phyloP scores from a whole-genome alignment of 495 filamentous ascomycete genomes.

The Geoglossum glabrum region DNA sequence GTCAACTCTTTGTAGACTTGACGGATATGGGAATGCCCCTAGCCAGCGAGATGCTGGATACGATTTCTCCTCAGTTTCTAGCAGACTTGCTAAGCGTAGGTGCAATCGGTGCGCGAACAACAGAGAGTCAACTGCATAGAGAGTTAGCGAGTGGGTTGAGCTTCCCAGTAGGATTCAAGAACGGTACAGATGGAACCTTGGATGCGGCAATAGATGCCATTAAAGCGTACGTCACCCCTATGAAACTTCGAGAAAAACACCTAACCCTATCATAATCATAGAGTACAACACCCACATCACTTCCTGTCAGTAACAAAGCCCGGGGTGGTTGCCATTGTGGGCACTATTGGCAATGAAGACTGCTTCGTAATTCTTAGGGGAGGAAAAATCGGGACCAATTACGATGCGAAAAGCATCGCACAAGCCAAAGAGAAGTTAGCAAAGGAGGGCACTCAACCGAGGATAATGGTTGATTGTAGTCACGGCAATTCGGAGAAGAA shows the following conservation, averaged over 20 bases:
- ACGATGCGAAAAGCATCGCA: slow-evolving; percentile 63
- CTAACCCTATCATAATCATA: not conserved
- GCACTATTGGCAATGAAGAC: slow-evolving; percentile 89
- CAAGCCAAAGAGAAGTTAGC: slow-evolving; percentile 50
- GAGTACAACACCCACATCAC: slow-evolving; percentile 76
- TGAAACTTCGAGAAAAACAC: not conserved
- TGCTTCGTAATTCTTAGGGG: slow-evolving; percentile 95
- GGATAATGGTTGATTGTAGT: slow-evolving; percentile 96
- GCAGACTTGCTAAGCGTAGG: slow-evolving; percentile 87
- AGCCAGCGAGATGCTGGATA: slow-evolving; percentile 95
- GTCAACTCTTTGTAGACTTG: slow-evolving; percentile 87
- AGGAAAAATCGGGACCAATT: slow-evolving; percentile 87
- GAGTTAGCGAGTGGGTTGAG: slow-evolving; percentile 85
- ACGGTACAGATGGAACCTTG: slow-evolving; percentile 86
- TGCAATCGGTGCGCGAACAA: slow-evolving; percentile 87
- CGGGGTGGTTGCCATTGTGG: slow-evolving; percentile 87
- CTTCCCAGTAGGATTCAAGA: slow-evolving; percentile 99
- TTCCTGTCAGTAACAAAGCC: slow-evolving; percentile 98
- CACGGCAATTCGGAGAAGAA: slow-evolving; percentile 93
- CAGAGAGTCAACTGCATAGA: slow-evolving; percentile 85
- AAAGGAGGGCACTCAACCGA: slow-evolving; percentile 42
- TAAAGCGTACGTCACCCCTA: slow-evolving; percentile 32
- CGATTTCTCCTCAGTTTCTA: slow-evolving; percentile 93
- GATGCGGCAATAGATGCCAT: slow-evolving; percentile 92
- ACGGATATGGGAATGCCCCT: slow-evolving; percentile 94